phyloP scores from a whole-genome alignment of 2,329 filamentous ascomycete species.

The Beauveria sp. region DNA sequence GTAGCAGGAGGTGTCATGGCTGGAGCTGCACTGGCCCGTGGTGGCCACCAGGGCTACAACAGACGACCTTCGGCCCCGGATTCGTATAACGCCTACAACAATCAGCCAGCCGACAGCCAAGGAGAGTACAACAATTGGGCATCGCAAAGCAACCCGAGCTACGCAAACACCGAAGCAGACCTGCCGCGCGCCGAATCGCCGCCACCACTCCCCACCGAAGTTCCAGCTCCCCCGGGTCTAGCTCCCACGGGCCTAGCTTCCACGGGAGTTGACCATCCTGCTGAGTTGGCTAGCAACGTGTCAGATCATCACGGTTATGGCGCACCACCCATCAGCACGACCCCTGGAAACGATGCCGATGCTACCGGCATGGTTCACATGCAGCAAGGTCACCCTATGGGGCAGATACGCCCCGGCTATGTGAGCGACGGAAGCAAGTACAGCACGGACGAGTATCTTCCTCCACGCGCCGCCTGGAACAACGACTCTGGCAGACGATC shows the following conservation, averaged over 20 bases:
- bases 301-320: constrained; percentile 35
- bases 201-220: constrained; percentile 47
- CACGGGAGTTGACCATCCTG: constrained; percentile 39
- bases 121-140: constrained; percentile 17
- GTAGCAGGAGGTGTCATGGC: constrained; percentile 14
- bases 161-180: constrained; percentile 32
- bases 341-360: constrained; percentile 61
- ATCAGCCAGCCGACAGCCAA: constrained; percentile 30
- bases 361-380: constrained; percentile 67
- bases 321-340: constrained; percentile 21
- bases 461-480: constrained; percentile 51
- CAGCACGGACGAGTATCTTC: constrained; percentile 65
- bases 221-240: constrained; percentile 34
- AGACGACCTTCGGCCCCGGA: constrained; percentile 28
- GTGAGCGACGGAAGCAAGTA: constrained; percentile 66
- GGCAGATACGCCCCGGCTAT: constrained; percentile 39
- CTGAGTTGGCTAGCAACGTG: constrained; percentile 73
- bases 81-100: constrained; percentile 31
- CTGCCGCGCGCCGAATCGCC: constrained; percentile 57
- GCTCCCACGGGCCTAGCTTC: constrained; percentile 37
- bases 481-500: constrained; percentile 35
- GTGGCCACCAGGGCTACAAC: constrained; percentile 26
- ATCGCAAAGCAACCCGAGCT: constrained; percentile 24
- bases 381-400: constrained; percentile 45
- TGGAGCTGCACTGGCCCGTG: constrained; percentile 15